phyloP scores from a whole-genome alignment of 1,139 yeast genomes.

The Pichia sp. region DNA sequence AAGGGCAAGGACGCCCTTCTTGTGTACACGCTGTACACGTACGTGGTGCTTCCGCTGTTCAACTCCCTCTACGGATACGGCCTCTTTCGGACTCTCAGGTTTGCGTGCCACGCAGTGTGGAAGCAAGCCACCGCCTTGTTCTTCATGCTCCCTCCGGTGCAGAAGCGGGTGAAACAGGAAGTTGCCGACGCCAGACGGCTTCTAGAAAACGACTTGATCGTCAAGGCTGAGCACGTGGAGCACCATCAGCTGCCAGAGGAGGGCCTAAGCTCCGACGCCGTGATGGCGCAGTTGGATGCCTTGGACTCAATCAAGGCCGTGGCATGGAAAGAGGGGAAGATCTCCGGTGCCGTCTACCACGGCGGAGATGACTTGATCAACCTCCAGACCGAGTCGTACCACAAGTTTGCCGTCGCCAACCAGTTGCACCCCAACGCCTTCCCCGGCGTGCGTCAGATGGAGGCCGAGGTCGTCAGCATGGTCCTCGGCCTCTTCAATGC shows the following conservation, averaged over 20 bases:
- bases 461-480: constrained; percentile 91
- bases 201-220: constrained; percentile 54
- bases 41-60: constrained; percentile 7
- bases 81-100: constrained; percentile 11
- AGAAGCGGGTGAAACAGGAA: constrained; percentile 56
- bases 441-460: constrained; percentile 96
- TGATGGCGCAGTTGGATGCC: constrained; percentile 49
- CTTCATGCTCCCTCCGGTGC: constrained; percentile 52
- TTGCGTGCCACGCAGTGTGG: constrained; percentile 5
- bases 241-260: constrained; percentile 50
- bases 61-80: constrained; percentile 26
- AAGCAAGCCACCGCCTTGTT: constrained; percentile 26
- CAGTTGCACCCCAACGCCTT: constrained; percentile 96
- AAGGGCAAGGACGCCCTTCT: constrained; percentile 12
- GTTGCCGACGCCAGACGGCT: constrained; percentile 43
- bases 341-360: constrained; percentile 97
- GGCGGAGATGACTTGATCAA: constrained; percentile 75
- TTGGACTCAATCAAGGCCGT: constrained; percentile 44
- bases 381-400: constrained; percentile 73
- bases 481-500: constrained; percentile 77
- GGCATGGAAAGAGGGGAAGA: constrained; percentile 78
- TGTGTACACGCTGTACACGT: constrained; percentile 6
- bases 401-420: constrained; percentile 77
- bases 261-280: constrained; percentile 48
- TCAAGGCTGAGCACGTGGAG: constrained; percentile 44